phyloP scores from a whole-genome alignment of 2,329 filamentous ascomycete species.

The Beauveria varroae region DNA sequence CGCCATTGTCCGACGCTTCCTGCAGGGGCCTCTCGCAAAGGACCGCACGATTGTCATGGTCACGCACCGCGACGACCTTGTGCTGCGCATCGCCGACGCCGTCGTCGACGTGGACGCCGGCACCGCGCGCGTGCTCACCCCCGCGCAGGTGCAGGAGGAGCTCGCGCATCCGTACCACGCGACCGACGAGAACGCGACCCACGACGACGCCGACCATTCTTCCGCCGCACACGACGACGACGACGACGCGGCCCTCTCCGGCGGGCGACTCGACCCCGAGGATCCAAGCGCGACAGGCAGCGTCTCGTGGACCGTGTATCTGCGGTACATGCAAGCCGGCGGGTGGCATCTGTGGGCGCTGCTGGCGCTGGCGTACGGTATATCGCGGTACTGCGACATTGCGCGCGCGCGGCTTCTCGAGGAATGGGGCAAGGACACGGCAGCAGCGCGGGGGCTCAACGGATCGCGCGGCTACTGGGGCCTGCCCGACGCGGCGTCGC shows the following conservation, averaged over 20 bases:
- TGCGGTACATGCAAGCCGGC: slow-evolving; percentile 78
- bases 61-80: slow-evolving; percentile 72
- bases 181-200: slow-evolving; percentile 19
- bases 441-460: background rate
- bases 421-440: slow-evolving; percentile 65
- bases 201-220: slow-evolving; percentile 21
- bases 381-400: slow-evolving; percentile 58
- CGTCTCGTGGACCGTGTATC: slow-evolving; percentile 70
- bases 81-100: slow-evolving; percentile 64
- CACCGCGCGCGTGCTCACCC: slow-evolving; percentile 40
- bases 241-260: slow-evolving; percentile 11
- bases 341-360: slow-evolving; percentile 65
- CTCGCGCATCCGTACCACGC: slow-evolving; percentile 31
- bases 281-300: slow-evolving; percentile 49
- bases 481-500: slow-evolving; percentile 54
- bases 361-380: slow-evolving; percentile 53
- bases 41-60: slow-evolving; percentile 69
- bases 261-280: slow-evolving; percentile 23
- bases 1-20: slow-evolving; percentile 52
- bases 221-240: slow-evolving; percentile 15
- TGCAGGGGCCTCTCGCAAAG: slow-evolving; percentile 52
- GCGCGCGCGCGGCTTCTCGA: slow-evolving; percentile 76
- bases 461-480: slow-evolving; percentile 20
- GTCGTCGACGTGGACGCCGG: slow-evolving; percentile 63
- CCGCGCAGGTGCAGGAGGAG: slow-evolving; percentile 35